Base-by-base conservation (phyloP, 495 filamentous ascomycete species). In the Penicillium samsonianum region DNA sequence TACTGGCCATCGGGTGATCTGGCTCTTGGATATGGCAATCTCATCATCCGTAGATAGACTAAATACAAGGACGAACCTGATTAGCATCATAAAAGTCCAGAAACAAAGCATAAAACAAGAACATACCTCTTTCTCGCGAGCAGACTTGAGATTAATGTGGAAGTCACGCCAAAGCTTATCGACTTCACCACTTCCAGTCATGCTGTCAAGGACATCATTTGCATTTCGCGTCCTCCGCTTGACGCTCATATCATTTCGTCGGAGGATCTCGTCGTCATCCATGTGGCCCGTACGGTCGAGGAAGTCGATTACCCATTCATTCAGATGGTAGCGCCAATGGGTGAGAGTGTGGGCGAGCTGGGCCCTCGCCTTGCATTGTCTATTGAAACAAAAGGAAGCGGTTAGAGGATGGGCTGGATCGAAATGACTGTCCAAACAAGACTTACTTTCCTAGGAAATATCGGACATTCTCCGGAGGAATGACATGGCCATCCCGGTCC, bases 291-390 rank as follows among this genome's bases (percentile, higher is more conserved):
- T 73, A 12, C 63, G 62, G 5, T 73, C 65, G 5, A 94, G 80
- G 50, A 82, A 82, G 16, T 83, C 75, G 14, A 87, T 75, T 4
- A 91, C 86, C 79, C 78, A 87, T 58, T 88, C 78, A 58, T 89
- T 87, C 41, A 93, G 83, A 30, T 84, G 82, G 62, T 81, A 82
- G 41, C 87, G 86, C 90, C 90, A 94, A 69, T 94, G 90, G 1
- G 80, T 78, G 2, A 93, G 76, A 0, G 77, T 79, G 62, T 93
- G 90, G 0, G 87, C 87, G 16, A 84, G 84, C 53, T 80, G 73
- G 7, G 90, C 87, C 65, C 90, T 91, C 45, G 64, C 69, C 57
- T 79, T 83, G 78, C 90, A 94, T 57, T 80, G 78, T 58, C 80
- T 80, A 44, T 19, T 44, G 19, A 50, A 35, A 53, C 44, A 30